Conservation (phyloP, 352 stramenopile genomes). For the Globisporangium alternatum region DNA sequence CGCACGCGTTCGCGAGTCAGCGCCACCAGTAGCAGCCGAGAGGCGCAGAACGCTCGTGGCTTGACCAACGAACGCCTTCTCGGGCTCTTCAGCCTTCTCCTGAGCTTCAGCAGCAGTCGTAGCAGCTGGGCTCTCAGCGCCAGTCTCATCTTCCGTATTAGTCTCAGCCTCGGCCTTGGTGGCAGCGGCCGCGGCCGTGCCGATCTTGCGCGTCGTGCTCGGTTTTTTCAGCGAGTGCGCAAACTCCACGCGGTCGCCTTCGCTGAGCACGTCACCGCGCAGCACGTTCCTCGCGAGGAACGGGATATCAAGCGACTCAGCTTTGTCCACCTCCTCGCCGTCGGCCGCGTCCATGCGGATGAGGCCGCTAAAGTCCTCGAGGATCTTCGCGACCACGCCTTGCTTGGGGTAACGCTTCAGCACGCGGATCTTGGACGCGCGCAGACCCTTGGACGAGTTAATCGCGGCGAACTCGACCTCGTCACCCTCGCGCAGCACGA, state of each 20-base stretch:
- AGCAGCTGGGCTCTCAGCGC: slow-evolving; percentile 2
- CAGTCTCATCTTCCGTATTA: slow-evolving; percentile 16
- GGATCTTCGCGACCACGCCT: slow-evolving; percentile 49
- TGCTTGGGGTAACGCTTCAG: slow-evolving; percentile 51
- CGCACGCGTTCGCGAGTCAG: slow-evolving; percentile 26
- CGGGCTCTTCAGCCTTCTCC: neutral
- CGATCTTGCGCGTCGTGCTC: slow-evolving; percentile 33
- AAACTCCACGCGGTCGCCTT: slow-evolving; percentile 78
- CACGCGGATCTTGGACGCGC: slow-evolving; percentile 53
- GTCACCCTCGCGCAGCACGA: slow-evolving; percentile 67
- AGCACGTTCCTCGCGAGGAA: slow-evolving; percentile 58
- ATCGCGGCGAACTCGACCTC: slow-evolving; percentile 65
- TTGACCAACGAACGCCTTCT: slow-evolving; percentile 24
- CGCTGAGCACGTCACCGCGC: slow-evolving; percentile 49
- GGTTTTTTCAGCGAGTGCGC: slow-evolving; percentile 31
- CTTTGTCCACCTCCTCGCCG: slow-evolving; percentile 21
- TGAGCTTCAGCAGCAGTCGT: slow-evolving; percentile 5
- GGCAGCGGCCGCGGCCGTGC: slow-evolving; percentile 16
- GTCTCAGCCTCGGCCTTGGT: slow-evolving; percentile 16
- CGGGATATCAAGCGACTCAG: slow-evolving; percentile 24
- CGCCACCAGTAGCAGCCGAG: slow-evolving; percentile 15
- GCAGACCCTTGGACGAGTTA: slow-evolving; percentile 39
- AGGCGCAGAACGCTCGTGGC: slow-evolving; percentile 56
- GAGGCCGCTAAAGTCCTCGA: slow-evolving; percentile 49
- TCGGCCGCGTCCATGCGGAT: slow-evolving; percentile 42